Evolutionary conservation across 345 rosid species (phyloP).

Genomic region (Microcos paniculata): DNA sequence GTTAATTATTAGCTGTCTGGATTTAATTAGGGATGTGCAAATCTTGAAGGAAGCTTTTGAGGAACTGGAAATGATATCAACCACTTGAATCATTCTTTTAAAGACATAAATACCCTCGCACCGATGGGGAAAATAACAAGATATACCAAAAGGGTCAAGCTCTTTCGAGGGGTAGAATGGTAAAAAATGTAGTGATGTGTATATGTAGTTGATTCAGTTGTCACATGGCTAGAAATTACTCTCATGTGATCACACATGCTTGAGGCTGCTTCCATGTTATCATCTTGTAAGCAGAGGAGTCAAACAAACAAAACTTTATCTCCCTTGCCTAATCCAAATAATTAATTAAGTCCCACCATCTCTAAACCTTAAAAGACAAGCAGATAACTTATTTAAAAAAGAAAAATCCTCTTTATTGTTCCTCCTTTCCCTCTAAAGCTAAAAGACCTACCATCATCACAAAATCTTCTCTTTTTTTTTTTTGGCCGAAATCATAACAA

Average conservation of each 20-base stretch:
- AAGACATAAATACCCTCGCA: constrained; percentile 20
- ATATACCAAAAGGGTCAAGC: background rate
- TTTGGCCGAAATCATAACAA: background rate
- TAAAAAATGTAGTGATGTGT: background rate
- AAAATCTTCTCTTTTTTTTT: too few species aligned
- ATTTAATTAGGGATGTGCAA: constrained; percentile 36
- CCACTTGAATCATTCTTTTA: constrained; percentile 9
- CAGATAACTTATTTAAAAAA: background rate
- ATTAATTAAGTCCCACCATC: background rate
- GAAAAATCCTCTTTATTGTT: background rate
- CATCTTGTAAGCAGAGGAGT: constrained; percentile 1
- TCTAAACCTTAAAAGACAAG: background rate
- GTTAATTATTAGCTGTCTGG: constrained; percentile 43
- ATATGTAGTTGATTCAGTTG: constrained; percentile 22
- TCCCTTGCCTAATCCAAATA: constrained; percentile 1
- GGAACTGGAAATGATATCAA: constrained; percentile 26
- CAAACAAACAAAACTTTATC: background rate
- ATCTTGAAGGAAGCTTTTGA: constrained; percentile 34
- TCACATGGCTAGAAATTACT: constrained; percentile 48
- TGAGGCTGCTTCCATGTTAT: constrained; percentile 26
- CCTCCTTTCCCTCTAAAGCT: background rate
- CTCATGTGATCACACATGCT: constrained; percentile 56
- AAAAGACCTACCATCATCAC: background rate
- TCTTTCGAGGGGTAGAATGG: constrained; percentile 24
- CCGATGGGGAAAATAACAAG: background rate